Base-by-base conservation (phyloP, 2,329 filamentous ascomycete species). In the Colletotrichum salicis region DNA sequence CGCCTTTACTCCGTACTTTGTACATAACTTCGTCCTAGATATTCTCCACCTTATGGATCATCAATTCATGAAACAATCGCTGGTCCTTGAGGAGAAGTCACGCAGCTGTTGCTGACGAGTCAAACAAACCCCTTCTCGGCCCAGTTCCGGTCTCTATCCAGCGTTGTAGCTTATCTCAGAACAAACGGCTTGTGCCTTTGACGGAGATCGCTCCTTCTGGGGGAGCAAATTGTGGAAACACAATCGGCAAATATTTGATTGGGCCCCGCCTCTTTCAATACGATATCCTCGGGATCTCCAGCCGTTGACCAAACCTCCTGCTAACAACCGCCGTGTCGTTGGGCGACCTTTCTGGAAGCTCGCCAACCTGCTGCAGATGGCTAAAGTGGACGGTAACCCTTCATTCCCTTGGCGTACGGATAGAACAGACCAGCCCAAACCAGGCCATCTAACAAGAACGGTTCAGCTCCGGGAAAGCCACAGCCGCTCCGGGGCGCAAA, bases 191-290 rank as follows among this genome's bases (percentile, higher is more conserved):
- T 48, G 19, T 24, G 55, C 57, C 27, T 60, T 24, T n/a, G 12
- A 22, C 57, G 52, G 51, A 67, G 19, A 57, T 61, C 64, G 27
- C 52, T 52, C 31, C 55, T n/a, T 27, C n/a, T 22, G 13, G 41
- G 58, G 41, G 33, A 35, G 5, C 64, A 19, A 63, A 29, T 29
- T 45, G 64, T 68, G 41, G 58, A 60, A 69, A 71, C 58, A 37
- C 22, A 1, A 31, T 64, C 59, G 69, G 59, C 65, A 71, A 69
- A 60, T 60, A 64, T 64, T 55, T 64, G 59, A 71, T 60, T 71
- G 69, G 69, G 29, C 69, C 45, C 54, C 59, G 65, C 45, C 51
- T 22, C 52, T 15, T 11, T 41, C 19, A n/a, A 64, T 51, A 37
- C 68, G 64, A 71, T 37, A 37, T 51, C 29, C 48, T 60, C 48